Evolutionary conservation across 148 eudicot genomes (phyloP), one percentile per base, ranked within the genome.

Genomic region (Polygonum maritimum): DNA sequence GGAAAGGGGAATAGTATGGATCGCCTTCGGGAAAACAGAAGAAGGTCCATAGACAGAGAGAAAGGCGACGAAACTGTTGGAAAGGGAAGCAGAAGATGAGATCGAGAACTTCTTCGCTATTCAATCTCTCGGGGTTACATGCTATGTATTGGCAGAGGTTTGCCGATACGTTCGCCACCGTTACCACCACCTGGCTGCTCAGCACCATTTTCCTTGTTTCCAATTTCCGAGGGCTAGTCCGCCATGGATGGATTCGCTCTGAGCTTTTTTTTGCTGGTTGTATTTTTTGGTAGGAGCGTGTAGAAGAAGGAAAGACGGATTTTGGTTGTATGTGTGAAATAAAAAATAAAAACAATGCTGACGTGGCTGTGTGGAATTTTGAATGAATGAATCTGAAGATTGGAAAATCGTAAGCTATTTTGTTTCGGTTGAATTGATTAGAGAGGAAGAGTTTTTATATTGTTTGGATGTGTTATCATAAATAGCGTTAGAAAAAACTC

Each of bases 41-140:
- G 85, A 88, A 82, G 45, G 92, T 81, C 74, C 85, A 86, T 35
- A 92, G 71, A 74, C 88, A 87, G 77, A 86, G 88, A 77, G 93
- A 85, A 76, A 94, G 69, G 33, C 97, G 94, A 55, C 87, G 87
- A 55, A 93, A 48, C 63, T 91, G 92, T 40, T 86, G 92, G 55
- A 91, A 86, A 63, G 98, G 98, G 78, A 88, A 85, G 75, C 91
- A 88, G 81, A 88, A 91, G 80, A 94, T 84, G 80, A 94, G 98
- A 78, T 85, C 77, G 45, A 94, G 83, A 2, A 94, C 98, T 75
- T 94, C 87, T 1, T 88, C 84, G 82, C 86, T 81, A 80, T 79
- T 79, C 5, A 92, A 73, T 13, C 86, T 82, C 79, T 92, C 89
- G 0, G 98, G 96, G 52, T 92, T 92, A 82, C 98, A 90, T 0